Evolutionary conservation across 164 flowering plant genomes (phyloP).

Genomic region (grape (Vitis vinifera)): ASM3070453v1 NC_081806.1:1940501-1941000

Average conservation of each 20-base stretch:
- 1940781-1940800: conserved; percentile 96
- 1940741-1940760: conserved; percentile 94
- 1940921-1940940: background rate
- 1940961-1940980: too few species aligned
- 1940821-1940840: conserved; percentile 99
- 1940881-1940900: conserved; percentile 3
- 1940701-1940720: conserved; percentile 90
- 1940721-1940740: conserved; percentile 98
- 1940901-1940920: background rate
- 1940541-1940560: too few species aligned
- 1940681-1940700: conserved; percentile 65
- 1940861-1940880: conserved; percentile 92
- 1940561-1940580: background rate
- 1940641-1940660: conserved; percentile 76
- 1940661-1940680: conserved; percentile 97
- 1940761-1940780: conserved; percentile 99
- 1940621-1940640: conserved; percentile 70
- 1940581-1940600: too few species aligned
- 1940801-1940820: conserved; percentile 97
- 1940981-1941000: too few species aligned
- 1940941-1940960: background rate
- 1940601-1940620: conserved; percentile 62
- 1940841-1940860: conserved; percentile 95
- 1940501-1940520: conserved; percentile 18
- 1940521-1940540: conserved; percentile 14